Conservation (phyloP, 148 eudicot species). For the Rhododendron ferrugineum region DNA sequence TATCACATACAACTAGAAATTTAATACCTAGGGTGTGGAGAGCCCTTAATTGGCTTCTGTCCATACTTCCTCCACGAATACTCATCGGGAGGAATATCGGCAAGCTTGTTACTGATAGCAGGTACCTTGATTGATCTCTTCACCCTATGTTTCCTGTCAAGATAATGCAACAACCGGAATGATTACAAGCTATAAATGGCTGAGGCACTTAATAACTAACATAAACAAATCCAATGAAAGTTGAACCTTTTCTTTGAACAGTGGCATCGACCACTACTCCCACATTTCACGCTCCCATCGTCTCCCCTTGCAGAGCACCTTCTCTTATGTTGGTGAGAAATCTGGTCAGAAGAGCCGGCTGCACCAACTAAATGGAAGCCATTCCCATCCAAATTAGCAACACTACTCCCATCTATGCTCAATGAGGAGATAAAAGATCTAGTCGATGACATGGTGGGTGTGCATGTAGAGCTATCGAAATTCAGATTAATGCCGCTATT, state of each 20-base stretch:
- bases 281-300: conserved; percentile 70
- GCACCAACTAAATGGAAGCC: conserved; percentile 53
- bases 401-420: conserved; percentile 74
- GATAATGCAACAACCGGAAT: conserved; percentile 9
- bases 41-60: conserved; percentile 58
- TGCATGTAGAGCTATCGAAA: conserved; percentile 56
- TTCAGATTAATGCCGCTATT: conserved; percentile 51
- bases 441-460: conserved; percentile 71
- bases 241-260: conserved; percentile 86
- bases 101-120: conserved; percentile 80
- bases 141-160: conserved; percentile 72
- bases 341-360: conserved; percentile 52
- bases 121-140: conserved; percentile 86
- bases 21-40: conserved; percentile 48
- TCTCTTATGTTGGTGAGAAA: conserved; percentile 43
- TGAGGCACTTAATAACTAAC: conserved; percentile 1
- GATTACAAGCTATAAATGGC: background rate
- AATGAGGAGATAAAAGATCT: conserved; percentile 78
- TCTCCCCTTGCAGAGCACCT: conserved; percentile 61
- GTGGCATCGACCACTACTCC: conserved; percentile 71
- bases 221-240: background rate
- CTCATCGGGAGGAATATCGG: conserved; percentile 87
- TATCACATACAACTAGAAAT: background rate
- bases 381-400: conserved; percentile 55
- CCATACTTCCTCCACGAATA: conserved; percentile 64